Base-by-base conservation (phyloP, 176 grass and related monocot species). In the Lolium multiflorum region DNA sequence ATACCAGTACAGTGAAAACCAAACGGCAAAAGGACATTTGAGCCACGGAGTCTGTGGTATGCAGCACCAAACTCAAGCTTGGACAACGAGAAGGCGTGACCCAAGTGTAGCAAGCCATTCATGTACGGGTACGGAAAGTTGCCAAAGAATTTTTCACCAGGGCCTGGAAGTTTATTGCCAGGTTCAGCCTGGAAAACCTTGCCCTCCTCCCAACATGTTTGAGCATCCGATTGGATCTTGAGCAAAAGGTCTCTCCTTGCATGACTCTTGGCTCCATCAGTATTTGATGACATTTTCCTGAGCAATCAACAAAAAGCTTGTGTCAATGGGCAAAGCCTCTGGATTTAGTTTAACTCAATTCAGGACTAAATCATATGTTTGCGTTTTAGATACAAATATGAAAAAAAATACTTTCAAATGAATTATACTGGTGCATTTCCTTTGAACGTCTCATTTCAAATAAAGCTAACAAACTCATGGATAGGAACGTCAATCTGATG, bases 71-170 rank as follows among this genome's bases (percentile, higher is more conserved):
- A 96, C 79, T 96, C 94, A 31, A 96, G 91, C 78, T 96, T 93
- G 57, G 94, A 96, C 52, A 96, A 7, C 21, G 91, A 73, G 81
- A 96, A 96, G 24, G 81, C 94, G 67, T 96, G 91, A 26, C 94
- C 94, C 81, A 93, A 41, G 79, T 96, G 94, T 11, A 96, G 74
- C 39, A 93, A 64, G 4, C 94, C 94, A 74, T 96, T 96, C 91
- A 96, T 96, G 94, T 96, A 96, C 31, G 94, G 91, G 74, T 96
- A 96, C 2, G 94, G 84, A 28, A 96, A 96, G 60, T 93, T 96
- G 24, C 94, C 91, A 49, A 96, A 93, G 79, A 96, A 93, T 52
- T 96, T 96, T 71, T 91, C 91, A 12, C 91, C 91, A 31, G 65
- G 77, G 9, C 84, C 81, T 14, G 84, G 82, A 54, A 47, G 60